phyloP scores from a whole-genome alignment of 371 early-diverging fungal species.

The Lichtheimia corymbifera region DNA sequence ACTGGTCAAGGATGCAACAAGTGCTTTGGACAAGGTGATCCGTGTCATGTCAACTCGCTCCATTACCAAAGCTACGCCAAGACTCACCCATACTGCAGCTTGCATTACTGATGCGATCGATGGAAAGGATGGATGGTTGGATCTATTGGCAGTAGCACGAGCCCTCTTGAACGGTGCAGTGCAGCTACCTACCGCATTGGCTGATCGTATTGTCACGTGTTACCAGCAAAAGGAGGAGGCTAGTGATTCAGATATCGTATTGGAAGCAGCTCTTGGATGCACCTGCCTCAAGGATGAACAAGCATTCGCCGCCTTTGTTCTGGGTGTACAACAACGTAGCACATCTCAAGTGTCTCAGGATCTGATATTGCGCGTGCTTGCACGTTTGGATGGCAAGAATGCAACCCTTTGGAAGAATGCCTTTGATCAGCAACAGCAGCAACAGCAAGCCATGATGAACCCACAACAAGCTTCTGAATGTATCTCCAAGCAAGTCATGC shows the following conservation, averaged over 20 bases:
- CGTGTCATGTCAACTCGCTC: constrained; percentile 31
- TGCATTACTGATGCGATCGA: neutral
- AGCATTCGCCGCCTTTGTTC: constrained; percentile 3
- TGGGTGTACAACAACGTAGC: neutral
- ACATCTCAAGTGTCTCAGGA: constrained; percentile 1
- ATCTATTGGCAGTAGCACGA: neutral
- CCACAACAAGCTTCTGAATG: neutral
- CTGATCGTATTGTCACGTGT: neutral
- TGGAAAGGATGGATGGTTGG: neutral
- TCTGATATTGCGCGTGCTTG: constrained; percentile 5
- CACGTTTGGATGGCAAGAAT: neutral
- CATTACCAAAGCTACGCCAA: constrained; percentile 22
- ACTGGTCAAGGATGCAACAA: constrained; percentile 23
- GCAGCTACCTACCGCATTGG: neutral
- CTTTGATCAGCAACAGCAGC: constrained; percentile 1
- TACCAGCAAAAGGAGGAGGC: neutral
- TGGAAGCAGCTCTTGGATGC: constrained; percentile 7
- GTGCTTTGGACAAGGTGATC: constrained; percentile 27
- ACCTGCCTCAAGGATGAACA: neutral
- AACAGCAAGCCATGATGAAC: neutral
- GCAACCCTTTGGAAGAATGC: constrained; percentile 6
- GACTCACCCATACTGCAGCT: constrained; percentile 18
- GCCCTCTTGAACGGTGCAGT: neutral
- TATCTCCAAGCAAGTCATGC: constrained; percentile 16
- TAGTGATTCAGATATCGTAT: neutral